Base-by-base conservation (phyloP, 306 rosid genomes). In the Quercus cerris region DNA sequence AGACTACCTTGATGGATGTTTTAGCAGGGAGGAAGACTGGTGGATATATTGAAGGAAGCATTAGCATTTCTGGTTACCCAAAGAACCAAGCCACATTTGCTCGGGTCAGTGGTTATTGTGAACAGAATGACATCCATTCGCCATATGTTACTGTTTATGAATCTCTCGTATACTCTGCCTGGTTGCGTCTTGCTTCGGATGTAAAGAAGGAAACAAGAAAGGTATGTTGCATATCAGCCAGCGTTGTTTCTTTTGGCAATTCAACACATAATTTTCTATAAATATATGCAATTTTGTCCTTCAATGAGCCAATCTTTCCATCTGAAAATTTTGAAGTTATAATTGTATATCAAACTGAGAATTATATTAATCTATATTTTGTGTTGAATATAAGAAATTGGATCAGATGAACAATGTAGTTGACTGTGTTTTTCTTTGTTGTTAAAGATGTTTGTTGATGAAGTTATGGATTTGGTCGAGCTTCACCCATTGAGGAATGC, bases 91-190 rank as follows among this genome's bases (percentile, higher is more conserved):
- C 76, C 25, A 89, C 93, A 56, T 91, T 91, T 82, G 86, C 93
- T 74, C 82, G 95, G n/a, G 78, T 91, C 15, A 89, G 93, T 1
- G 95, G 95, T 35, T 91, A 91, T 23, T 91, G 95, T 82, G 95
- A 91, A 76, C 95, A 91, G 33, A 87, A 80, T 76, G 94, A 90
- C 81, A 88, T 90, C 58, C 94, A 90, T 84, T 90, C 94, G 4
- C 94, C 94, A 2, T 5, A 82, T 80, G 89, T 91, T 10, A 91
- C 93, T 13, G 90, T 91, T 68, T 82, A 87, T 28, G 95, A 91
- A 86, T 89, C 95, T 77, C 78, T 91, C n/a, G 22, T 87, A 20
- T 89, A 74, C 17, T 91, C 95, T 27, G 90, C 95, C n/a, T 89
- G 93, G 95, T 83, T 91, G n/a, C 93, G 95, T 35, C 95, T 91